Conservation (phyloP, 148 eudicot genomes). For the Vaccinium macrocarpon region DNA sequence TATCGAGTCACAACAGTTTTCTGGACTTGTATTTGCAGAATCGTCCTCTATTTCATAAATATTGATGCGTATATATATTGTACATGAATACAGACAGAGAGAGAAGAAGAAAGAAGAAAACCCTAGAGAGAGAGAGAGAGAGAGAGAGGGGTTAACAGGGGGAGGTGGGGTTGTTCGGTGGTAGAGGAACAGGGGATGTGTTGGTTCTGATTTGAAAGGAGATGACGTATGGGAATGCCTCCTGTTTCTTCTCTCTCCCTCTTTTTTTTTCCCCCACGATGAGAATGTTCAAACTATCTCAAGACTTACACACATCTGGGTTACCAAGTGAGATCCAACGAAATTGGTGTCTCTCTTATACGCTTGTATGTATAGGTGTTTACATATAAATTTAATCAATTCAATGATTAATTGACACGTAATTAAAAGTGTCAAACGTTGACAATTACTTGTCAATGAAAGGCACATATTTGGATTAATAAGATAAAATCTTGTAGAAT, state of each 20-base stretch:
- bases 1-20: background rate
- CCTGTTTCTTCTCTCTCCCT: conserved; percentile 14
- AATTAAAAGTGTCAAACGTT: no score
- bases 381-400: no score
- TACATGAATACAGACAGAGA: background rate
- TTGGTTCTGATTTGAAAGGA: conserved; percentile 18
- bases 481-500: no score
- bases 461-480: no score
- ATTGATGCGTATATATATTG: background rate
- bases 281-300: no score
- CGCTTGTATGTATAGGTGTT: no score
- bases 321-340: no score
- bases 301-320: no score
- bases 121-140: conserved; percentile 14
- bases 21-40: background rate
- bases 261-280: no score
- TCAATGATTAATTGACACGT: no score
- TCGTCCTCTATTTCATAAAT: background rate
- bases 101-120: background rate
- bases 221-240: conserved; percentile 19
- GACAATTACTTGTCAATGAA: no score
- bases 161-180: conserved; percentile 37
- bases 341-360: no score
- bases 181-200: conserved; percentile 35
- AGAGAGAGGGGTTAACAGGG: conserved; percentile 15